These are phyloP conservation scores for Kwoniella newhampshirensis DNA, from an alignment of 768 basidiomycete species.

Conservation along the genomic window DNA sequence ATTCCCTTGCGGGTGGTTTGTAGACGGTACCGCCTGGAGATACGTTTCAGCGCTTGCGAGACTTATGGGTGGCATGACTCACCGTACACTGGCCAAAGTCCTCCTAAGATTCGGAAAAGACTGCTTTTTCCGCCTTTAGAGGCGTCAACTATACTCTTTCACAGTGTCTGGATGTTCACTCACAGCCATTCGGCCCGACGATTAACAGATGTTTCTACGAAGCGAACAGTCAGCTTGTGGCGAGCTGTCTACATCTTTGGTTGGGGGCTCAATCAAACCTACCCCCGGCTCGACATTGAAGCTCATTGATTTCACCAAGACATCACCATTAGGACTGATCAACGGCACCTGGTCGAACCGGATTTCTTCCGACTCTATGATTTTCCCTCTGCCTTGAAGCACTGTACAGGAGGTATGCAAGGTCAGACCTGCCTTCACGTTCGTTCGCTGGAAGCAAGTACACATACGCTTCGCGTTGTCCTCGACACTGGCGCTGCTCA, in stretches of 20 bases:
- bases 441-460: background rate
- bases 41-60: background rate
- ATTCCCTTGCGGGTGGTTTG: constrained; percentile 82
- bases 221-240: constrained; percentile 23
- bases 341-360: constrained; percentile 91
- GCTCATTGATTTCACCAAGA: constrained; percentile 77
- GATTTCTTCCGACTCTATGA: constrained; percentile 77
- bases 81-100: constrained; percentile 87
- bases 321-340: constrained; percentile 91
- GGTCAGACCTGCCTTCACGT: background rate
- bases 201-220: constrained; percentile 82
- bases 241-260: too few species aligned
- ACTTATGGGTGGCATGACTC: constrained; percentile 37
- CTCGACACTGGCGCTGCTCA: constrained; percentile 69
- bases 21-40: constrained; percentile 68
- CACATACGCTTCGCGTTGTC: constrained; percentile 73
- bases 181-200: constrained; percentile 83
- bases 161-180: too few species aligned
- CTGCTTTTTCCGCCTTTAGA: constrained; percentile 62
- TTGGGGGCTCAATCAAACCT: constrained; percentile 31
- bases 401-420: constrained; percentile 57
- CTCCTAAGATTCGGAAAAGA: constrained; percentile 91
- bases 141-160: background rate
- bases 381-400: constrained; percentile 70
- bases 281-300: constrained; percentile 89